These are phyloP conservation scores for Amphicarpaea edgeworthii DNA, from an alignment of 306 rosid genomes.

Conservation along the genomic window DNA sequence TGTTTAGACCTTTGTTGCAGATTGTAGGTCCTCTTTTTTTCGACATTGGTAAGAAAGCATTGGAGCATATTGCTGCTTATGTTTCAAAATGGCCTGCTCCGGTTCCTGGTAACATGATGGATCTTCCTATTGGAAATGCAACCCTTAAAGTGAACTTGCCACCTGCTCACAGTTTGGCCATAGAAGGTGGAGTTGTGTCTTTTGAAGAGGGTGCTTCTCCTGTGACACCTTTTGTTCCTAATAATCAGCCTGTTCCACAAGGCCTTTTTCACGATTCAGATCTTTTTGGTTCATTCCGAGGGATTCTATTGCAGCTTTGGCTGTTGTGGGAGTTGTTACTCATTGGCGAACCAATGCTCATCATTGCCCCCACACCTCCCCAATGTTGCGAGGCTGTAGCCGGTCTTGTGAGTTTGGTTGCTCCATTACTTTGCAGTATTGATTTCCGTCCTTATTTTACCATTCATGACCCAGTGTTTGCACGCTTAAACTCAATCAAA, in stretches of 20 bases:
- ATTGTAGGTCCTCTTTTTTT: constrained; percentile 93
- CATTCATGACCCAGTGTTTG: constrained; percentile 85
- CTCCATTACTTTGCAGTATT: constrained; percentile 87
- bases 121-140: constrained; percentile 96
- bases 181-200: constrained; percentile 57
- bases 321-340: constrained; percentile 90
- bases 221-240: constrained; percentile 76
- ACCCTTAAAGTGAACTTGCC: constrained; percentile 86
- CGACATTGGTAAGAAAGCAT: constrained; percentile 88
- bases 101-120: constrained; percentile 80
- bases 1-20: constrained; percentile 89
- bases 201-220: constrained; percentile 75
- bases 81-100: constrained; percentile 93
- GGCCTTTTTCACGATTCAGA: constrained; percentile 95
- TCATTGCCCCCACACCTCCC: constrained; percentile 94
- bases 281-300: constrained; percentile 82
- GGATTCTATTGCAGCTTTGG: constrained; percentile 92
- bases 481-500: constrained; percentile 71
- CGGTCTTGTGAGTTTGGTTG: constrained; percentile 91
- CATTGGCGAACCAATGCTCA: constrained; percentile 88
- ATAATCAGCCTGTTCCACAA: constrained; percentile 74
- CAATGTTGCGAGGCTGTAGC: constrained; percentile 98
- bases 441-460: constrained; percentile 97
- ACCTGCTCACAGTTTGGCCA: constrained; percentile 77
- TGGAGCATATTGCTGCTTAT: constrained; percentile 89